Base-by-base conservation (phyloP, 2,329 filamentous ascomycete genomes). In the Emergomyces orientalis region DNA sequence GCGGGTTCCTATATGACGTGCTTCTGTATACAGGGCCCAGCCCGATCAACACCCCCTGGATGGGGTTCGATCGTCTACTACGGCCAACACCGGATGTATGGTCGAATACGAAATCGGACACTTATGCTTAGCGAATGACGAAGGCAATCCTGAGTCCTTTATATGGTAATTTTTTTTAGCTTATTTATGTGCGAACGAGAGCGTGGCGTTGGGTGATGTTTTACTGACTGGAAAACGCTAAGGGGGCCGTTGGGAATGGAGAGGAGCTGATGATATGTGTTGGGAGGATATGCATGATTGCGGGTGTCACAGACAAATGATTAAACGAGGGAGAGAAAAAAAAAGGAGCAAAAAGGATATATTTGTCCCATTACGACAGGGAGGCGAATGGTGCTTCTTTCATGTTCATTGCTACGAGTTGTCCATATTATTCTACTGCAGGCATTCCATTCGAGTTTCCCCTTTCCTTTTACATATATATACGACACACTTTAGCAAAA, bases 1-100 rank as follows among this genome's bases (percentile, higher is more conserved):
- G 87, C 2, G 87, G 84, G 1, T 84, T 86, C 71, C 67, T 89
- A 30, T 89, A 89, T 70, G 86, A 89, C 71, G 70, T 83, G 1
- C 84, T 89, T 71, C 77, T 91, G 47, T 91, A 86, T 71, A 88
- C 85, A 0, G 88, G 88, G 3, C 73, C 86, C n/a, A 88, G 82
- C 67, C 87, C 87, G 0, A 79, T 90, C 67, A 90, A 90, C 74
- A 85, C 81, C 0, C 86, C 86, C 0, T 86, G 79, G 75, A 72
- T 88, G 69, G 87, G 87, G 0, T 69, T 90, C n/a, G 80, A 81
- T 67, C 77, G 82, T 32, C 69, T 87, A 19, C 39, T 76, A n/a
- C 66, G 67, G 25, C 73, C 73, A 13, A 63, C 61, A 3, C 63
- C 56, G 8, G 57, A 37, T 17, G 63, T 65, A 17, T 67, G 64